Conservation (phyloP, 306 rosid species). For the Glycine soja region DNA sequence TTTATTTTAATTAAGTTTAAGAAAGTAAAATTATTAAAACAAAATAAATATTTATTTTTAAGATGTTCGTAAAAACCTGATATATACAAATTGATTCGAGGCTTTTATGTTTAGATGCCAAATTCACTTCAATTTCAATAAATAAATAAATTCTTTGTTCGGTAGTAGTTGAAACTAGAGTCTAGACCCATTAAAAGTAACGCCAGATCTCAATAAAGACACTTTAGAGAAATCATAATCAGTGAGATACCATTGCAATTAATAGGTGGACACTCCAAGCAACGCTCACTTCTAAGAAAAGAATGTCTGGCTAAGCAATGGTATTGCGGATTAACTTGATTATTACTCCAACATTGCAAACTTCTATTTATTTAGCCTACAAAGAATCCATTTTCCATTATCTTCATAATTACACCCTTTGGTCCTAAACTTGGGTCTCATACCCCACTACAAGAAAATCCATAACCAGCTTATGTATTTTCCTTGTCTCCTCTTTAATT, state of each 20-base stretch:
- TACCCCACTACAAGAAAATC: too few relatives aligned
- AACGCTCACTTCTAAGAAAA: neutral
- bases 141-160: too few relatives aligned
- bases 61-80: too few relatives aligned
- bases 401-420: too few relatives aligned
- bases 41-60: too few relatives aligned
- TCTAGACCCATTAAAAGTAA: neutral
- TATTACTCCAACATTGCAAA: neutral
- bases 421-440: too few relatives aligned
- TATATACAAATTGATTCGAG: neutral
- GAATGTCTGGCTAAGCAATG: neutral
- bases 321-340: neutral
- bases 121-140: neutral
- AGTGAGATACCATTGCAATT: neutral
- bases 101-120: neutral
- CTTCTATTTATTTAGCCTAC: neutral
- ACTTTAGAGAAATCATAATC: neutral
- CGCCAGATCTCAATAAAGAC: neutral
- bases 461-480: too few relatives aligned
- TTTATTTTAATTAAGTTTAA: neutral
- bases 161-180: too few relatives aligned
- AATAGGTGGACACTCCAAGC: neutral
- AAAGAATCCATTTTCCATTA: too few relatives aligned
- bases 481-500: too few relatives aligned
- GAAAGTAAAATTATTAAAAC: neutral